A percentile compares a stretch with the other conserved stretches of the same genome.
Conservation (phyloP, 306 rosid genomes). For the Senna tora region DNA sequence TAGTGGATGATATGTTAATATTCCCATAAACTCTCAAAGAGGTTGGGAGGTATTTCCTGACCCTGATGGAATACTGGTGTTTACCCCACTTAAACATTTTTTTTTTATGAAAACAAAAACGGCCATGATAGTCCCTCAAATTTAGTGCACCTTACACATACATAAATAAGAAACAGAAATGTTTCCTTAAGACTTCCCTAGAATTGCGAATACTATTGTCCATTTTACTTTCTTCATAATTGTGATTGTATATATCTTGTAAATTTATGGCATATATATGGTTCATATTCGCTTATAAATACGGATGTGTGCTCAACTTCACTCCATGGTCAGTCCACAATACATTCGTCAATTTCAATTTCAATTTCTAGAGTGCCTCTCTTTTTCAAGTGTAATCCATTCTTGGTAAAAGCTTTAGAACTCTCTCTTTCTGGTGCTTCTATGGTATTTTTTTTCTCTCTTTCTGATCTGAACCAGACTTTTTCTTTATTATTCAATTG, state of each 20-base stretch:
- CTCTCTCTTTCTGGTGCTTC: neutral
- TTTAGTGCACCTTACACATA: no score
- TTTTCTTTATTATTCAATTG: neutral
- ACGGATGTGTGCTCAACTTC: neutral
- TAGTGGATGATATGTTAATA: no score
- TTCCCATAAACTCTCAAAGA: no score
- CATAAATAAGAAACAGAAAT: no score
- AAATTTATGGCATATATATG: neutral
- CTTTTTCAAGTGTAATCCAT: neutral
- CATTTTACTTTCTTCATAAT: neutral
- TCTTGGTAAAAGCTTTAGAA: conserved; percentile 8
- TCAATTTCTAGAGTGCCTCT: neutral
- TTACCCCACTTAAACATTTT: no score
- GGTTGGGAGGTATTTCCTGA: no score
- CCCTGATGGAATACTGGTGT: no score
- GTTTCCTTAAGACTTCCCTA: neutral
- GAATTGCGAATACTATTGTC: neutral
- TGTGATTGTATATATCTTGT: neutral
- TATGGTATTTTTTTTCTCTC: neutral
- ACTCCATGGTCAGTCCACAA: no score
- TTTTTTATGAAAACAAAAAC: no score
- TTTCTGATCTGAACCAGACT: neutral
- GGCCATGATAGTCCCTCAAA: no score
- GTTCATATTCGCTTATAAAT: neutral
- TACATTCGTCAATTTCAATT: no score